Percentiles rank a stretch among this genome's conserved stretches.
phyloP scores from a whole-genome alignment of 2,329 filamentous ascomycete genomes.

The Hymenoscyphus albidus region DNA sequence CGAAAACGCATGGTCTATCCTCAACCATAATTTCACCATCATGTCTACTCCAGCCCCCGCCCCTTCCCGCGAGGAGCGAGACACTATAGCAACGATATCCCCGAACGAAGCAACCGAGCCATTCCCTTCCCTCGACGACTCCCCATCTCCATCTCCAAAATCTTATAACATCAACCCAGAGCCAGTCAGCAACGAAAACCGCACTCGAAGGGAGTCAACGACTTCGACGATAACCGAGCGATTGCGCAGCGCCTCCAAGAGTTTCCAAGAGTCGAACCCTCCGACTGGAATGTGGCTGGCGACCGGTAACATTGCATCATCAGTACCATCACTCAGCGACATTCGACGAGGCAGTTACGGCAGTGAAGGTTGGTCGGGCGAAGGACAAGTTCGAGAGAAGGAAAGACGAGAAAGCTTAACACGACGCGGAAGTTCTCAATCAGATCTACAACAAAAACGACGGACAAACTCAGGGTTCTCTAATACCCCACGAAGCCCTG shows the following conservation, averaged over 20 bases:
- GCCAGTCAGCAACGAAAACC: constrained; percentile 11
- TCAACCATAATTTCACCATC: constrained; percentile 2
- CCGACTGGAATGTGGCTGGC: constrained; percentile 48
- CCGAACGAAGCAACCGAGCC: constrained; percentile 18
- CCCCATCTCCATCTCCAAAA: constrained; percentile 21
- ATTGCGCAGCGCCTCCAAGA: constrained; percentile 32
- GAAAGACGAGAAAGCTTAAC: constrained; percentile 27
- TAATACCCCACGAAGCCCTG: constrained; percentile 10
- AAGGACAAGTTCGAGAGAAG: constrained; percentile 33
- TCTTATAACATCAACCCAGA: constrained; percentile 15
- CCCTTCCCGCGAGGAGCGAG: not conserved
- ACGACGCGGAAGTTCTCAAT: constrained; percentile 23
- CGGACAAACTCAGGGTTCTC: constrained; percentile 16
- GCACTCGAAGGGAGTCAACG: constrained; percentile 18
- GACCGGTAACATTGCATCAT: constrained; percentile 41
- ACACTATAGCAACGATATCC: not conserved
- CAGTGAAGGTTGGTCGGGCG: constrained; percentile 32
- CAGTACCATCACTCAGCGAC: constrained; percentile 31
- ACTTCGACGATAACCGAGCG: constrained; percentile 27
- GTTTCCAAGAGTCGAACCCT: constrained; percentile 45
- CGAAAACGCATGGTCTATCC: not conserved
- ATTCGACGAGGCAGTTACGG: constrained; percentile 33
- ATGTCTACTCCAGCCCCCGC: constrained; percentile 9
- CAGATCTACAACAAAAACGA: constrained; percentile 9
- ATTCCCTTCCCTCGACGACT: constrained; percentile 16